Evolutionary conservation across 2,329 filamentous ascomycete genomes (phyloP).

Genomic region (Harringtonia lauricola): DNA sequence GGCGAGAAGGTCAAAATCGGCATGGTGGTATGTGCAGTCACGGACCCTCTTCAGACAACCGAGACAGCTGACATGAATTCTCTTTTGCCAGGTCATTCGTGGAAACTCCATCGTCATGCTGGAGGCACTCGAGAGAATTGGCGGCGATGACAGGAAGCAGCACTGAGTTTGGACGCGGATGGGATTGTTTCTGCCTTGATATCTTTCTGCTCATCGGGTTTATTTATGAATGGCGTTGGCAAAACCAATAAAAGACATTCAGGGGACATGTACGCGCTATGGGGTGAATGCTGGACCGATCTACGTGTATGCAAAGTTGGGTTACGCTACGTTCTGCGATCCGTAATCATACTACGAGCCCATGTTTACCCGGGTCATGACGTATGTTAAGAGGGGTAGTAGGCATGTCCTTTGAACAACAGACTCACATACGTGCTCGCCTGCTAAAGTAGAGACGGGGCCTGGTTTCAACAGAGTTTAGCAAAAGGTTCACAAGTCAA

Average conservation of each 20-base stretch:
- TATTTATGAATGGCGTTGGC: background rate
- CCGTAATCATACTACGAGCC: too few relatives aligned
- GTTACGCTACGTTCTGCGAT: too few relatives aligned
- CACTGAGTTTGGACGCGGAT: background rate
- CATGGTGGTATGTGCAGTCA: slow-evolving; percentile 61
- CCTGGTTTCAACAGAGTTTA: background rate
- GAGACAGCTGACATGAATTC: background rate
- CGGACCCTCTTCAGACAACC: background rate
- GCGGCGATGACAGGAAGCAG: slow-evolving; percentile 37
- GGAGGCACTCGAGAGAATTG: slow-evolving; percentile 65
- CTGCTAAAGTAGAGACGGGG: too few relatives aligned
- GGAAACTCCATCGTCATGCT: slow-evolving; percentile 99
- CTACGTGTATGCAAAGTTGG: too few relatives aligned
- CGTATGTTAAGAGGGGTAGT: too few relatives aligned
- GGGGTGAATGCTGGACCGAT: too few relatives aligned
- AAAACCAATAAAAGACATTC: background rate
- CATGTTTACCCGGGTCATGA: too few relatives aligned
- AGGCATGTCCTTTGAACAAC: too few relatives aligned
- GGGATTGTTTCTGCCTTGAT: too few relatives aligned
- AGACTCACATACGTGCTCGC: too few relatives aligned
- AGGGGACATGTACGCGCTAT: too few relatives aligned
- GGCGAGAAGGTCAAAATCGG: slow-evolving; percentile 85
- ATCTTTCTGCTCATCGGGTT: background rate
- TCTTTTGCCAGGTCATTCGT: slow-evolving; percentile 61
- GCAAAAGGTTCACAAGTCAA: background rate